These are phyloP conservation scores for Russula brevipes DNA, from an alignment of 768 basidiomycete genomes.

Conservation along the genomic window DNA sequence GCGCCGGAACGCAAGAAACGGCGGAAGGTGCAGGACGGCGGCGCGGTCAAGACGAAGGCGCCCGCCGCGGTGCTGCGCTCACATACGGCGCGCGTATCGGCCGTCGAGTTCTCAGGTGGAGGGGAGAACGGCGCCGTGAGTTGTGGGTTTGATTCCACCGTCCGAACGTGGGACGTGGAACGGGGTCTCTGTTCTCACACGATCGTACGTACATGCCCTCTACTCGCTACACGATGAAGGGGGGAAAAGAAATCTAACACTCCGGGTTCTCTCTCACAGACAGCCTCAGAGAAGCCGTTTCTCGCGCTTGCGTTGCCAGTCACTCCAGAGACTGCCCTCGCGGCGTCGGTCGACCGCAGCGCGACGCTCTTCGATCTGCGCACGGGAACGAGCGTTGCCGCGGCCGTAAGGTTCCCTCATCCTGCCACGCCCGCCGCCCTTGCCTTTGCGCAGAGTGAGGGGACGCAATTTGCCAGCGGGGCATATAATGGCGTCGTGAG, in stretches of 20 bases:
- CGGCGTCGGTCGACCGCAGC: slow-evolving; percentile 70
- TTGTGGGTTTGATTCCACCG: slow-evolving; percentile 86
- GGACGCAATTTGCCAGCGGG: slow-evolving; percentile 61
- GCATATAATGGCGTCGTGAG: slow-evolving; percentile 74
- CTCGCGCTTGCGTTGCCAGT: slow-evolving; percentile 49
- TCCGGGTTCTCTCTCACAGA: slow-evolving; percentile 36
- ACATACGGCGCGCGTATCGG: slow-evolving; percentile 78
- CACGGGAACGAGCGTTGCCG: slow-evolving; percentile 32
- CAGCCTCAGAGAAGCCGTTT: slow-evolving; percentile 69
- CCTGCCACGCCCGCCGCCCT: slow-evolving; percentile 65
- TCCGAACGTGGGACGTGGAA: slow-evolving; percentile 84
- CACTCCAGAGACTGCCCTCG: slow-evolving; percentile 45
- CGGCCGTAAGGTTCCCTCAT: slow-evolving; percentile 47
- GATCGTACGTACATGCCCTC: slow-evolving; percentile 45
- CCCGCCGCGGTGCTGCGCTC: slow-evolving; percentile 73
- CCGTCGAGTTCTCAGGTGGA: slow-evolving; percentile 49
- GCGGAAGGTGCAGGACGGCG: slow-evolving; percentile 41
- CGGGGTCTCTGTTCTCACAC: slow-evolving; percentile 65
- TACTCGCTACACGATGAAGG: neutral
- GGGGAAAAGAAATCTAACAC: neutral
- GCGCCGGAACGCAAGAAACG: slow-evolving; percentile 48
- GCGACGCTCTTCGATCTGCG: slow-evolving; percentile 69
- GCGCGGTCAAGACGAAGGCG: slow-evolving; percentile 44
- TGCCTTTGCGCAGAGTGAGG: slow-evolving; percentile 27
- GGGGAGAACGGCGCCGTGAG: slow-evolving; percentile 50